These are phyloP conservation scores for Aspergillus homomorphus DNA, from an alignment of 495 filamentous ascomycete genomes.

Conservation along the genomic window DNA sequence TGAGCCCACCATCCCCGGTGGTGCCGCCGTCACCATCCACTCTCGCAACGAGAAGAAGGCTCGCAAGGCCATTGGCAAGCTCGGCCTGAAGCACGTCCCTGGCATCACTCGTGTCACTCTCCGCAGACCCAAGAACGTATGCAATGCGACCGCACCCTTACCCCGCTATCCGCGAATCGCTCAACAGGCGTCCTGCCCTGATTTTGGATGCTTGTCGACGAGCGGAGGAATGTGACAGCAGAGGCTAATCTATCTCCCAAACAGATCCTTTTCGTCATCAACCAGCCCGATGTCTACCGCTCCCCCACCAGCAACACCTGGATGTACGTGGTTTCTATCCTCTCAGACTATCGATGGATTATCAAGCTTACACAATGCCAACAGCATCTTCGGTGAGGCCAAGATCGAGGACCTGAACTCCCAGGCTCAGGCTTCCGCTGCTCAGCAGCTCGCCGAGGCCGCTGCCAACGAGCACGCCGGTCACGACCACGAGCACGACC, in stretches of 20 bases:
- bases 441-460: conserved; percentile 81
- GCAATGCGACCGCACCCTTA: conserved; percentile 20
- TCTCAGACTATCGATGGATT: background rate
- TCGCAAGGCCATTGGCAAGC: conserved; percentile 95
- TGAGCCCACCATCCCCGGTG: conserved; percentile 72
- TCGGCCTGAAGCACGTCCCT: conserved; percentile 91
- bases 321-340: conserved; percentile 66
- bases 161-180: conserved; percentile 9
- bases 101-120: conserved; percentile 98
- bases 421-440: conserved; percentile 88
- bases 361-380: conserved; percentile 20
- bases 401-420: conserved; percentile 99
- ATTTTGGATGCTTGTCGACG: background rate
- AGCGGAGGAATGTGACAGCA: background rate
- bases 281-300: conserved; percentile 98
- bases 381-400: conserved; percentile 97
- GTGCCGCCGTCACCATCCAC: conserved; percentile 85
- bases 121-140: conserved; percentile 95
- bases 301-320: conserved; percentile 97
- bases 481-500: conserved; percentile 71
- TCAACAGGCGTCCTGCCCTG: background rate
- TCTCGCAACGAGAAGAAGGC: conserved; percentile 99
- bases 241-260: conserved; percentile 17
- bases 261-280: conserved; percentile 98
- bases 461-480: conserved; percentile 76